Base-by-base conservation (phyloP, 441 rosid species). In the Gossypium lobatum region DNA sequence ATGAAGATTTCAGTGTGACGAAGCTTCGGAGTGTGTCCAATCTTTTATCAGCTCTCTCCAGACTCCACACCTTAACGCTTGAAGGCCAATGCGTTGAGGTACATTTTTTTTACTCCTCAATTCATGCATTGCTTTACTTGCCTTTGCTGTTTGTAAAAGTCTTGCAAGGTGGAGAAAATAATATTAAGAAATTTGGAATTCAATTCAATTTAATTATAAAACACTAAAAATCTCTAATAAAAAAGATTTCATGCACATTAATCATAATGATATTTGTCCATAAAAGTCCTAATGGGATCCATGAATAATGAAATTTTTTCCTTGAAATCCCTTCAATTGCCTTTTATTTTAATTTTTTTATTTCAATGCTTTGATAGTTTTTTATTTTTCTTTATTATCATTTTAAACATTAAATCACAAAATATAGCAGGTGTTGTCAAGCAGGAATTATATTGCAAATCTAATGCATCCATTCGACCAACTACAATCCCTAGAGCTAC, bases 71-170 rank as follows among this genome's bases (percentile, higher is more conserved):
- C 68, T 76, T 90, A 77, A 86, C 85, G 18, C 88, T 93, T 39
- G 84, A 85, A 68, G 83, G 74, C 82, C 86, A 84, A 26, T 87
- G 89, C 39, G 70, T 93, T 7, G 89, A 87, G 97, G 97, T 91
- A 85, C n/a, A 62, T 70, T 75, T 7, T 37, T 6, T 37, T 37
- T 34, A 55, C n/a, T 66, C 37, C n/a, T 42, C 39, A 65, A 8
- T 66, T 17, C 73, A 16, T 60, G 28, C n/a, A 63, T 62, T 31
- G 48, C 50, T 17, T 61, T n/a, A 4, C 17, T 50, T 2, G 1
- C 57, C 21, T n/a, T 34, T 16, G 21, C 9, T 16, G 57, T 17
- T 5, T 16, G 42, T 37, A 37, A 37, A 34, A 34, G 39, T 34
- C 8, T 34, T 34, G 39, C 39, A 6, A 34, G 39, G 39, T 1